Evolutionary conservation across 306 rosid species (phyloP).

Genomic region (Quercus engelmannii): DNA sequence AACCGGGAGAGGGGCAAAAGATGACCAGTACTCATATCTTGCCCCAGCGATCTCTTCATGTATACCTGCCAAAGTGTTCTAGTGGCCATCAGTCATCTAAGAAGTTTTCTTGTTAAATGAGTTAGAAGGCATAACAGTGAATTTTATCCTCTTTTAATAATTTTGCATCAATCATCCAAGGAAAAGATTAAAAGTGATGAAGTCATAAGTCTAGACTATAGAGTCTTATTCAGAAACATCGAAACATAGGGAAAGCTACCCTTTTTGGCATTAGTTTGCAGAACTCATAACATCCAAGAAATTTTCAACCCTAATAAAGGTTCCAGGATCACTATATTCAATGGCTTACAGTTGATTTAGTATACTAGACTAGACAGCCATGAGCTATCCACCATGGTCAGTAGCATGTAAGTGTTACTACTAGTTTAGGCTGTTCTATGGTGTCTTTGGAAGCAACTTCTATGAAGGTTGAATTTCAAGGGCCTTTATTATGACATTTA

Average conservation of each 20-base stretch:
- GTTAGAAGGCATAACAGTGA: neutral
- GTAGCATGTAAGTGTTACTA: neutral
- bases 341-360: neutral
- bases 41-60: conserved; percentile 77
- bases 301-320: neutral
- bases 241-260: neutral
- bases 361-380: neutral
- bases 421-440: neutral
- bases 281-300: neutral
- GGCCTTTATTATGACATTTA: neutral
- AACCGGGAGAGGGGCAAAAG: conserved; percentile 58
- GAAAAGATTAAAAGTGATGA: too few species aligned
- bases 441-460: neutral
- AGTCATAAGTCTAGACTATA: too few species aligned
- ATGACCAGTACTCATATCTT: conserved; percentile 73
- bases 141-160: neutral
- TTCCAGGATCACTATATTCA: neutral
- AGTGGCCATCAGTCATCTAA: conserved; percentile 1
- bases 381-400: neutral
- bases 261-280: neutral
- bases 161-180: too few species aligned
- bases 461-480: neutral
- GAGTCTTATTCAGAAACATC: neutral
- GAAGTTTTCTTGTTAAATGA: neutral
- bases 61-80: conserved; percentile 53